Conservation (phyloP, 75 land plant genomes). For the Cunninghamia lanceolata region DNA sequence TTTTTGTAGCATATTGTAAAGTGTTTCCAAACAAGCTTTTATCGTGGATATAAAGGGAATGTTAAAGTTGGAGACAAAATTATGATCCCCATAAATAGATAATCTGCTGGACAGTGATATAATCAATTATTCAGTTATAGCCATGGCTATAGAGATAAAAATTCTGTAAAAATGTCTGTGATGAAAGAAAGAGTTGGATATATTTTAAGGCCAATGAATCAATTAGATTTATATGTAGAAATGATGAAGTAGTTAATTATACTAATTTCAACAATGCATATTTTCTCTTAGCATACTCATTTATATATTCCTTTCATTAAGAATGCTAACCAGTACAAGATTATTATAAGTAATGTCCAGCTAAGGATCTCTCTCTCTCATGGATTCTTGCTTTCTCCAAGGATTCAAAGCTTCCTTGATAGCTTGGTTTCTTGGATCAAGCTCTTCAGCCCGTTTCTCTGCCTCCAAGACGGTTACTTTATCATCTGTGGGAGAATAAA, state of each 20-base stretch:
- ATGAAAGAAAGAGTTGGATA: neutral
- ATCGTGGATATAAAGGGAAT: too few relatives aligned
- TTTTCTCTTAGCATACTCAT: too few relatives aligned
- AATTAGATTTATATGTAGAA: neutral
- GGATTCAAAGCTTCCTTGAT: constrained; percentile 68
- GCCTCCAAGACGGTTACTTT: constrained; percentile 69
- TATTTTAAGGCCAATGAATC: neutral
- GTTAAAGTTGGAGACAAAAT: neutral
- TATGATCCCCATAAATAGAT: neutral
- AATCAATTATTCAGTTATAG: neutral
- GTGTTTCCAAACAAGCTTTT: neutral
- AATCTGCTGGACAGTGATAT: neutral
- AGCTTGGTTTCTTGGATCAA: constrained; percentile 54
- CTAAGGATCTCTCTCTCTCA: neutral
- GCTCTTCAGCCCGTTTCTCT: constrained; percentile 68
- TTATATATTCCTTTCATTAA: neutral
- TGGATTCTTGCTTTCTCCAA: constrained; percentile 47
- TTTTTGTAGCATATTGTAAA: neutral
- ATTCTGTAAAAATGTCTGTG: neutral
- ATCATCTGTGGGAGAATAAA: constrained; percentile 40
- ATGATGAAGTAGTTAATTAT: neutral
- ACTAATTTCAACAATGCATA: neutral
- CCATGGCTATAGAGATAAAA: neutral
- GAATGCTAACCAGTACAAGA: neutral
- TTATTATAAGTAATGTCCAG: neutral